Conservation (phyloP, 768 basidiomycete species). For the Podaxis carcinomalis region DNA sequence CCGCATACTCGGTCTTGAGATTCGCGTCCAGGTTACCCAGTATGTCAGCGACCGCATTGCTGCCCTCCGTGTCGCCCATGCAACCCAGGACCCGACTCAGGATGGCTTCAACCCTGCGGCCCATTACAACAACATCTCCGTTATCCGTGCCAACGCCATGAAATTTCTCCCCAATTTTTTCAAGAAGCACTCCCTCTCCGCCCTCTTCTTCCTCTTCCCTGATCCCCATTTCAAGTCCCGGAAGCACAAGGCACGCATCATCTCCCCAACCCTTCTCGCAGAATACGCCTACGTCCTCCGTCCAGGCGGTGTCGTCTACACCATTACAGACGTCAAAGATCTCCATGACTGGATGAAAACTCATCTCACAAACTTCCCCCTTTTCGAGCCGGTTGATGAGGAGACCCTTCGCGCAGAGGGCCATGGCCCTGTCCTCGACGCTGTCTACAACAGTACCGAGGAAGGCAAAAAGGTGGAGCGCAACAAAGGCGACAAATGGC, state of each 20-base stretch:
- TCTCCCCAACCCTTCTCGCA: slow-evolving; percentile 94
- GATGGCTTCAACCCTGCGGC: slow-evolving; percentile 22
- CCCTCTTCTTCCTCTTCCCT: slow-evolving; percentile 97
- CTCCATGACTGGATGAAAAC: slow-evolving; percentile 93
- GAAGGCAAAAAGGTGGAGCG: slow-evolving; percentile 96
- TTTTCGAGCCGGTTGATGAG: slow-evolving; percentile 80
- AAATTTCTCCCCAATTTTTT: slow-evolving; percentile 99
- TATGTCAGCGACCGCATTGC: slow-evolving; percentile 93
- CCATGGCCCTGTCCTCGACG: slow-evolving; percentile 74
- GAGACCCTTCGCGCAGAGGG: slow-evolving; percentile 72
- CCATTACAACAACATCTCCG: slow-evolving; percentile 83
- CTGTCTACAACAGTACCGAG: slow-evolving; percentile 82
- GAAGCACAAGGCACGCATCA: slow-evolving; percentile 98
- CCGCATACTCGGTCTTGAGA: slow-evolving; percentile 96
- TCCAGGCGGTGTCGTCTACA: slow-evolving; percentile 95
- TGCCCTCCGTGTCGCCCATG: slow-evolving; percentile 73
- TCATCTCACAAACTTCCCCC: slow-evolving; percentile 83
- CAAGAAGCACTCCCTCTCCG: slow-evolving; percentile 80
- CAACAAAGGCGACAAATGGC: slow-evolving; percentile 87
- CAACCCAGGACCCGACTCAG: slow-evolving; percentile 20
- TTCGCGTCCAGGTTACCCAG: slow-evolving; percentile 92
- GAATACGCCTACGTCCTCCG: slow-evolving; percentile 94
- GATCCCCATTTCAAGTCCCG: slow-evolving; percentile 98
- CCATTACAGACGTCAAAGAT: slow-evolving; percentile 94
- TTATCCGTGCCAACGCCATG: slow-evolving; percentile 96